Conservation (phyloP, 2,329 filamentous ascomycete species). For the Aphanoascus verrucosus region DNA sequence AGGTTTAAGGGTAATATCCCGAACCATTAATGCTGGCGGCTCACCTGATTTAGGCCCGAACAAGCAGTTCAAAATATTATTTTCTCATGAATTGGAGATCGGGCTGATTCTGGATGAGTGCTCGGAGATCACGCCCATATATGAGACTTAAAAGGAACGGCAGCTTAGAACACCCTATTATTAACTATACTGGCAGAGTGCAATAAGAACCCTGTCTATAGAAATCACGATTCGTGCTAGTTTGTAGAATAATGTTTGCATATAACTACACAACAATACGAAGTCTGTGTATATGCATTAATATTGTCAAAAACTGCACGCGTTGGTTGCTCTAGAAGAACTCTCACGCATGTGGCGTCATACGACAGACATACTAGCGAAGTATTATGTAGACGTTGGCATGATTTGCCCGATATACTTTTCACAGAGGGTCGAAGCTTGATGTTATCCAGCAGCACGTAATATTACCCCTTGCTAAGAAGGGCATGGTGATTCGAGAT, state of each 20-base stretch:
- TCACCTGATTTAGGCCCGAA: background rate
- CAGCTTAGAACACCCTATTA: background rate
- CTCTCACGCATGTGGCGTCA: too few relatives aligned
- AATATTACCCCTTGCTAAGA: background rate
- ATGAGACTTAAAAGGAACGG: too few relatives aligned
- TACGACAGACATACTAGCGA: too few relatives aligned
- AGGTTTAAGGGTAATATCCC: conserved; percentile 6
- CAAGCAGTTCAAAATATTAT: background rate
- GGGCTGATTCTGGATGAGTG: background rate
- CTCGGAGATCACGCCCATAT: background rate
- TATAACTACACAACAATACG: too few relatives aligned
- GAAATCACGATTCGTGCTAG: too few relatives aligned
- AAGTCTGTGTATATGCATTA: too few relatives aligned
- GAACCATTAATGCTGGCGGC: background rate
- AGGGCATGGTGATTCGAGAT: background rate
- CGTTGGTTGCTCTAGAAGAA: too few relatives aligned
- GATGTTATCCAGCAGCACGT: background rate
- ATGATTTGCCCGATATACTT: background rate
- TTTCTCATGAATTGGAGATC: background rate
- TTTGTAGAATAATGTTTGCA: too few relatives aligned
- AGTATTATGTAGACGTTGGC: background rate
- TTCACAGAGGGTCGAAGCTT: background rate
- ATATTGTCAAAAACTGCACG: background rate
- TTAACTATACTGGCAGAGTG: background rate
- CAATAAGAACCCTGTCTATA: too few relatives aligned